phyloP scores from a whole-genome alignment of 495 filamentous ascomycete genomes.

The Cudoniella acicularis region DNA sequence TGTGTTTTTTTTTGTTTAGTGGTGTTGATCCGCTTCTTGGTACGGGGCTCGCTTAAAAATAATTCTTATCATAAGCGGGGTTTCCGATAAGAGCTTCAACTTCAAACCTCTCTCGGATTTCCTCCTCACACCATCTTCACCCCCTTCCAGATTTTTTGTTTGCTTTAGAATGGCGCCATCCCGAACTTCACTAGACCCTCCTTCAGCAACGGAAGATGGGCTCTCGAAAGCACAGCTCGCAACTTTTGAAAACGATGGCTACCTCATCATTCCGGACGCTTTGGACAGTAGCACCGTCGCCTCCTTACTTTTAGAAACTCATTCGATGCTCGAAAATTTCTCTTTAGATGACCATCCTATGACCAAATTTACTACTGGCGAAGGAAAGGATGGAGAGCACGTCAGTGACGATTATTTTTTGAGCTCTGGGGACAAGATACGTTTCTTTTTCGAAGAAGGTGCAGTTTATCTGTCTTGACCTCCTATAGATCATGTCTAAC shows the following conservation, averaged over 20 bases:
- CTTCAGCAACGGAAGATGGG: background rate
- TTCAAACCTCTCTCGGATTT: background rate
- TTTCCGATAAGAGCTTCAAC: background rate
- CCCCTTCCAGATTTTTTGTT: background rate
- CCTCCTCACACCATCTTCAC: background rate
- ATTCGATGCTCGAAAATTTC: slow-evolving; percentile 70
- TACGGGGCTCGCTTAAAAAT: background rate
- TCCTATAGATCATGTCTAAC: background rate
- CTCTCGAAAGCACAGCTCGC: slow-evolving; percentile 70
- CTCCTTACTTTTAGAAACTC: slow-evolving; percentile 69
- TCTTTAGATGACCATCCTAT: slow-evolving; percentile 77
- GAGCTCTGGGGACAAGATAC: slow-evolving; percentile 78
- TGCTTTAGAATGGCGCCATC: background rate
- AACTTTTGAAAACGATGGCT: slow-evolving; percentile 77
- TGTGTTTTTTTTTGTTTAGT: background rate
- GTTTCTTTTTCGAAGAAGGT: slow-evolving; percentile 95
- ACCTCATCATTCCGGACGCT: slow-evolving; percentile 80
- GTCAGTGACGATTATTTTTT: slow-evolving; percentile 97
- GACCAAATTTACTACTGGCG: slow-evolving; percentile 86
- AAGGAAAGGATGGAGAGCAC: slow-evolving; percentile 58
- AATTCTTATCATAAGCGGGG: background rate
- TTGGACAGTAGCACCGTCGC: slow-evolving; percentile 60
- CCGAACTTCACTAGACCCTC: background rate
- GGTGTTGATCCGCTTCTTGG: background rate
- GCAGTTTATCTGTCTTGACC: slow-evolving; percentile 5